These are phyloP conservation scores for Cryphonectria radicalis DNA, from an alignment of 2,329 filamentous ascomycete species.

Conservation along the genomic window DNA sequence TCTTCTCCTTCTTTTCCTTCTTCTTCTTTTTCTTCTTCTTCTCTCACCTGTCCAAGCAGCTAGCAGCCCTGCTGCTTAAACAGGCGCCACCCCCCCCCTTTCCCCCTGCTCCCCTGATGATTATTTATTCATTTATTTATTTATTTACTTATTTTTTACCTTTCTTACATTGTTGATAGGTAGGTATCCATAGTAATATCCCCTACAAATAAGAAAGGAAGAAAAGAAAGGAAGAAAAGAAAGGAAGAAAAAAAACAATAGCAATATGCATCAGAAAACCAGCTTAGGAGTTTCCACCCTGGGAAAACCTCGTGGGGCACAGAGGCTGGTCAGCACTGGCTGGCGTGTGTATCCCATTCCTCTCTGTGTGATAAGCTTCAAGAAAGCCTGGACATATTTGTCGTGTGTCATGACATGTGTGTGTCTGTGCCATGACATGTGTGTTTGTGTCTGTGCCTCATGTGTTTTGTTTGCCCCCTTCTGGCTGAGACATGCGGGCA, in stretches of 20 bases:
- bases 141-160: too few species aligned
- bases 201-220: too few species aligned
- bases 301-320: not conserved
- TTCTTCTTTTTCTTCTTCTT: too few species aligned
- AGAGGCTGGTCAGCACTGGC: not conserved
- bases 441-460: slow-evolving; percentile 5
- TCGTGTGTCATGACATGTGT: not conserved
- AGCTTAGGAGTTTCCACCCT: not conserved
- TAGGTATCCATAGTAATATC: not conserved
- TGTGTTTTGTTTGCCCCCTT: not conserved
- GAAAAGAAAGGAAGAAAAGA: too few species aligned
- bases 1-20: too few species aligned
- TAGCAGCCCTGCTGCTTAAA: not conserved
- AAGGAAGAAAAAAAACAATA: too few species aligned
- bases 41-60: not conserved
- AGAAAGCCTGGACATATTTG: not conserved
- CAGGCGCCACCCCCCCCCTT: too few species aligned
- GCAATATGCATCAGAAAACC: not conserved
- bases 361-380: not conserved
- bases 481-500: slow-evolving; percentile 1
- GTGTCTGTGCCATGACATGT: not conserved
- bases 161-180: too few species aligned
- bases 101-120: too few species aligned
- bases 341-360: not conserved
- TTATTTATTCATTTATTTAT: too few species aligned